Evolutionary conservation across 352 stramenopile species (phyloP), one percentile per base, ranked within the genome.

Genomic region (Aphanomyces stellatus): DNA sequence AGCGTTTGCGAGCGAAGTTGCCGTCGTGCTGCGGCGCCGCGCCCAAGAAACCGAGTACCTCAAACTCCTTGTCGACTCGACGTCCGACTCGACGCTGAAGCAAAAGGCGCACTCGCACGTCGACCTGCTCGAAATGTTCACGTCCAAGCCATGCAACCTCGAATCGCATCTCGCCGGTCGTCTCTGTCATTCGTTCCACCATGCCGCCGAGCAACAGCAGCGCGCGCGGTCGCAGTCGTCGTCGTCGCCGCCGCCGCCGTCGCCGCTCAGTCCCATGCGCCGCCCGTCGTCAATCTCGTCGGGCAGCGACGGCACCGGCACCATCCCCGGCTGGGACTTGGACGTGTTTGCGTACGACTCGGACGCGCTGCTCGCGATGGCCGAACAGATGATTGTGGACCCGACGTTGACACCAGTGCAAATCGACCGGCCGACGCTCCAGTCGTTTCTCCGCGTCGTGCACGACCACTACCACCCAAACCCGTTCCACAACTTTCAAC

Each of bases 401-500:
- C 88, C 88, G 33, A 79, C 80, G 64, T 68, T 94, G 69, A 70
- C 86, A 31, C 77, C 90, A 7, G 63, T 91, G 17, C 69, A 80
- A 19, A 86, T 77, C 25, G 80, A 79, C 17, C 78, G 79, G 67
- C 67, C 78, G 25, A 77, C 74, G 4, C 59, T 94, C 43, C 80
- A 80, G 35, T 89, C 91, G 64, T 94, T 94, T 53, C 89, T 94
- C 67, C 72, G 84, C 49, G 81, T 76, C 7, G 84, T 90, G 63
- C 89, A 90, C 60, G 82, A 89, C 22, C 79, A 89, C 48, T 94
- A 94, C 70, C 85, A 92, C 69, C 83, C 83, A 40, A 94, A 94
- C 65, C 85, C 90, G 48, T 97, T 96, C 71, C 89, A 97, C 76
- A 96, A 96, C 77, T 97, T 93, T 67, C 51, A 89, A 65, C 91